Base-by-base conservation (phyloP, 495 filamentous ascomycete genomes). In the Patellaria atrata region DNA sequence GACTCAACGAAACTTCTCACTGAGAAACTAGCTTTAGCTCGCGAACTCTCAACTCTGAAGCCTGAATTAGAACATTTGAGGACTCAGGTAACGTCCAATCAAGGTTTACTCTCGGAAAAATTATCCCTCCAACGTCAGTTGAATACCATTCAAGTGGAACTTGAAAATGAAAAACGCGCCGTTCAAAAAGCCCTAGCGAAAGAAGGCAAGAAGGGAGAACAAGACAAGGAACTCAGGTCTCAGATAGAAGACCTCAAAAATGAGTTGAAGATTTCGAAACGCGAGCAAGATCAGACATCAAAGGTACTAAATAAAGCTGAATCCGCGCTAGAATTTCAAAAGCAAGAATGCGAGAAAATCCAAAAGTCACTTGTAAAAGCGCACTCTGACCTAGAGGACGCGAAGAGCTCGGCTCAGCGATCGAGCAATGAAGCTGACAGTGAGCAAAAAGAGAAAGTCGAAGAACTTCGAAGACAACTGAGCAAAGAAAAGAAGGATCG, bases 1-100 rank as follows among this genome's bases (percentile, higher is more conserved):
- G 75, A 79, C 46, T 74, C 77, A 3, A 68, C 73, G 20, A 79
- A 77, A 31, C 31, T 85, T 4, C 60, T 86, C 30, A 68, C 76
- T 8, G 83, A 89, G 42, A 94, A 92, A 47, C 57, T 79, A 7
- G 66, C 70, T 1, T 62, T 94, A 13, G 62, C 70, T 13, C 74
- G 78, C 22, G 80, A 92, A 45, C 51, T 93, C 6, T 63, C 74
- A 16, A 58, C 62, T 16, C 47, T 87, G 27, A 79, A 77, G 45
- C 73, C 77, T 22, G 85, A 93, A 50, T 42, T 91, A 5, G 82
- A 92, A 33, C 75, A 82, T 47, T 62, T 92, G 9, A 67, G 70
- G 40, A 67, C 74, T 1, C 81, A 92, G 52, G 65, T 70, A 15
- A 58, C 65, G 11, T 69, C 71, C 16, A 64, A 80, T 25, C 75